These are phyloP conservation scores for Syncephalis plumigaleata DNA, from an alignment of 371 early-diverging fungal species.

Conservation along the genomic window DNA sequence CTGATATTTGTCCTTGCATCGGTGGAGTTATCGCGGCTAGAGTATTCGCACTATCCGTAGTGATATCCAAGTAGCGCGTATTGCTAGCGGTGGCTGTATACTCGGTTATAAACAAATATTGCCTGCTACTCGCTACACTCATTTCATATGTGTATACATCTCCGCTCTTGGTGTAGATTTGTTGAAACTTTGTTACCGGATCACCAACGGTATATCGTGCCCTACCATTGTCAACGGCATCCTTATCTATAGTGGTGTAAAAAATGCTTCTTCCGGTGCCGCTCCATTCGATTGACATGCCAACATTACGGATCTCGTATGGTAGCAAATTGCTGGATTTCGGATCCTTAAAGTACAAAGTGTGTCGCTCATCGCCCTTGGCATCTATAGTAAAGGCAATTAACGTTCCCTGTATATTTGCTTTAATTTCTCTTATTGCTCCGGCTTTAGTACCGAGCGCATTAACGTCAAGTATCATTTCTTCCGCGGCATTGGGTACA, in stretches of 20 bases:
- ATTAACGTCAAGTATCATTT: constrained; percentile 3
- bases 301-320: constrained; percentile 21
- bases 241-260: constrained; percentile 28
- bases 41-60: too few species aligned
- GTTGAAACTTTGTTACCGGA: constrained; percentile 13
- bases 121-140: too few species aligned
- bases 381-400: constrained; percentile 36
- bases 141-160: too few species aligned
- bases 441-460: background rate
- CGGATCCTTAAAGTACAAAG: constrained; percentile 26
- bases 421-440: background rate
- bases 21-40: too few species aligned
- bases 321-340: constrained; percentile 14
- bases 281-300: constrained; percentile 28
- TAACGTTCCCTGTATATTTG: constrained; percentile 15
- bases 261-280: constrained; percentile 30
- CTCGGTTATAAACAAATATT: too few species aligned
- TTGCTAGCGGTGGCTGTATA: too few species aligned
- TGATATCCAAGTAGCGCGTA: too few species aligned
- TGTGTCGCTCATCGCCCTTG: constrained; percentile 29
- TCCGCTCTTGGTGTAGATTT: too few species aligned
- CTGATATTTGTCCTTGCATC: too few species aligned
- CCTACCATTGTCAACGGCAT: constrained; percentile 26
- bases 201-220: constrained; percentile 25
- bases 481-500: background rate